Base-by-base conservation (phyloP, 371 early-diverging fungal genomes). In the Mucor velutinosus region DNA sequence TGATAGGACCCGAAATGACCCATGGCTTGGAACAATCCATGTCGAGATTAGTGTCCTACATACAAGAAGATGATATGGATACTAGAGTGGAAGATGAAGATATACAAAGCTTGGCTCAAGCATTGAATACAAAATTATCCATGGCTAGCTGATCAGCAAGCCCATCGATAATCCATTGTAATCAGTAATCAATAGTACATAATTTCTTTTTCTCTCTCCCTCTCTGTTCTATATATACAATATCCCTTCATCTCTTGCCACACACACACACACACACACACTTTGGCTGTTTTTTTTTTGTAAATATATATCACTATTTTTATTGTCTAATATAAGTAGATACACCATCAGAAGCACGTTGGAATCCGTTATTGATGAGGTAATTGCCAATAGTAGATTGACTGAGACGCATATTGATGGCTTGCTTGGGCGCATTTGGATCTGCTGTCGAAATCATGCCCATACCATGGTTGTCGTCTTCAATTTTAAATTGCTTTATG, bases 51-150 rank as follows among this genome's bases (percentile, higher is more conserved):
- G 75, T 77, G 7, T 74, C 76, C 17, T 79, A 79, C 51, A 79
- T 82, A 11, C 78, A 80, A 55, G 79, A 82, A 21, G 82, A 82
- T 58, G 75, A 77, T 17, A 60, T 74, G 17, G 77, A 82, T 39
- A 43, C 59, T 7, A 66, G 62, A n/a, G 58, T 67, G 12, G 75
- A 70, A 47, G 80, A 77, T 37, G 77, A 75, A 60, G 81, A 78
- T 27, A 78, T 81, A 37, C 78, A 81, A 51, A 78, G 73, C 37
- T 51, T 81, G 33, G 81, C 77, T 15, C 68, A 75, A 35, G 80
- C 80, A 58, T 49, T 79, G 30, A 79, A 73, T 64, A 73, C 71
- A 60, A 79, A 79, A 65, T 37, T 79, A 59, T 76, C 76, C 14
- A 76, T 78, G 69, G 71, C 76, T 32, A 66, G 59, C 32, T 65